Percentiles rank a stretch among this genome's conserved stretches.
These are phyloP conservation scores for Lactarius quietus DNA, from an alignment of 768 basidiomycete genomes.

Conservation along the genomic window DNA sequence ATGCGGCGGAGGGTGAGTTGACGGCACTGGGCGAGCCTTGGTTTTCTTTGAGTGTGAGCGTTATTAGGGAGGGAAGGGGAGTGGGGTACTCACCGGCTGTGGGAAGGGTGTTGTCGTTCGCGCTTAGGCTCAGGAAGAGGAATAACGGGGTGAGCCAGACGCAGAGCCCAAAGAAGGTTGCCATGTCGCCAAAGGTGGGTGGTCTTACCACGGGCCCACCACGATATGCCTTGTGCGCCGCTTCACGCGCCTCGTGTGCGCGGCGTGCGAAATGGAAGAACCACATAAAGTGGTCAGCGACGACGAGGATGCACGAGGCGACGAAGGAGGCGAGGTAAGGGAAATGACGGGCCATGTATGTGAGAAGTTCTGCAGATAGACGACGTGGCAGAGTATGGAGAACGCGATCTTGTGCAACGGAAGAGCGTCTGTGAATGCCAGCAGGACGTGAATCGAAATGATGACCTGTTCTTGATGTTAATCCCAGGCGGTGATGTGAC, in stretches of 20 bases:
- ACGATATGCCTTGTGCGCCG: constrained; percentile 36
- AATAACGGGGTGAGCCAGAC: constrained; percentile 92
- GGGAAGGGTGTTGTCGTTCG: constrained; percentile 95
- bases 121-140: constrained; percentile 91
- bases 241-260: constrained; percentile 59
- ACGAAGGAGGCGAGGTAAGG: constrained; percentile 82
- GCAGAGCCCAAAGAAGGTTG: constrained; percentile 79
- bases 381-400: constrained; percentile 77
- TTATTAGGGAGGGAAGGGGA: constrained; percentile 32
- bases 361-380: constrained; percentile 94
- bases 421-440: constrained; percentile 78
- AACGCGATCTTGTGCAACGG: constrained; percentile 73
- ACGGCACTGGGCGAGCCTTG: not conserved
- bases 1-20: constrained; percentile 23
- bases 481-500: not conserved
- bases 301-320: constrained; percentile 78
- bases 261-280: constrained; percentile 89
- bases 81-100: constrained; percentile 33
- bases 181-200: constrained; percentile 61
- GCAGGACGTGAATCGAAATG: constrained; percentile 68
- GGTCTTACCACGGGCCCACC: constrained; percentile 36
- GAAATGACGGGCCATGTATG: constrained; percentile 89
- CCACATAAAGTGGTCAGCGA: constrained; percentile 92
- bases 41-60: not conserved
- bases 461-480: constrained; percentile 51